These are phyloP conservation scores for Chalciporus piperatus DNA, from an alignment of 768 basidiomycete genomes.

Conservation along the genomic window DNA sequence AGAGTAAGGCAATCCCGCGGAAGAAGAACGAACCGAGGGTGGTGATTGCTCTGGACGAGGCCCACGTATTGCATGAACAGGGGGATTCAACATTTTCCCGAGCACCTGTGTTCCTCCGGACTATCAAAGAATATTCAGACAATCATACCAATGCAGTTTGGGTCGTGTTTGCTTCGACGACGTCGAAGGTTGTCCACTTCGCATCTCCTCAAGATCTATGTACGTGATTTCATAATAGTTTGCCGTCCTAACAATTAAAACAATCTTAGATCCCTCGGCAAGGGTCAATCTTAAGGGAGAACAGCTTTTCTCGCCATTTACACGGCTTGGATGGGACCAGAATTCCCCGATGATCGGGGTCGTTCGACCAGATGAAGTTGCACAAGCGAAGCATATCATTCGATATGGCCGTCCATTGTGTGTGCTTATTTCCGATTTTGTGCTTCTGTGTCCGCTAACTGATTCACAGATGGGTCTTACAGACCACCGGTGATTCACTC, in stretches of 20 bases:
- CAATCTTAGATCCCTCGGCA: neutral
- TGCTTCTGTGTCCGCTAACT: too few relatives aligned
- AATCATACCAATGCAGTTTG: too few relatives aligned
- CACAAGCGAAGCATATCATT: neutral
- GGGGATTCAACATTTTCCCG: too few relatives aligned
- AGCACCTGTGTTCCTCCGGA: too few relatives aligned
- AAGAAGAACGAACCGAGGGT: too few relatives aligned
- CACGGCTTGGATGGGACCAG: neutral
- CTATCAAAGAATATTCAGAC: too few relatives aligned
- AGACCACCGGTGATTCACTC: too few relatives aligned
- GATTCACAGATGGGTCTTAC: too few relatives aligned
- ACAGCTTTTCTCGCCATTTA: neutral
- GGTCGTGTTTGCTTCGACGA: neutral
- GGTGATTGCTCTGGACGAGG: too few relatives aligned
- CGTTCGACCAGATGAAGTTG: neutral
- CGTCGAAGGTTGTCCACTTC: neutral
- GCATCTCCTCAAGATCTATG: neutral
- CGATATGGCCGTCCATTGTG: neutral
- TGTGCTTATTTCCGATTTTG: too few relatives aligned
- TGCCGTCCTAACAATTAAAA: neutral
- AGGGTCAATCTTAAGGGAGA: neutral
- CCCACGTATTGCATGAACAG: too few relatives aligned
- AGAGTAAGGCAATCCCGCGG: too few relatives aligned
- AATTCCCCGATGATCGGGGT: neutral
- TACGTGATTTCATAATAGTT: neutral